Conservation (phyloP, 192 early-diverging fungal genomes). For the Backusella macrospora region DNA sequence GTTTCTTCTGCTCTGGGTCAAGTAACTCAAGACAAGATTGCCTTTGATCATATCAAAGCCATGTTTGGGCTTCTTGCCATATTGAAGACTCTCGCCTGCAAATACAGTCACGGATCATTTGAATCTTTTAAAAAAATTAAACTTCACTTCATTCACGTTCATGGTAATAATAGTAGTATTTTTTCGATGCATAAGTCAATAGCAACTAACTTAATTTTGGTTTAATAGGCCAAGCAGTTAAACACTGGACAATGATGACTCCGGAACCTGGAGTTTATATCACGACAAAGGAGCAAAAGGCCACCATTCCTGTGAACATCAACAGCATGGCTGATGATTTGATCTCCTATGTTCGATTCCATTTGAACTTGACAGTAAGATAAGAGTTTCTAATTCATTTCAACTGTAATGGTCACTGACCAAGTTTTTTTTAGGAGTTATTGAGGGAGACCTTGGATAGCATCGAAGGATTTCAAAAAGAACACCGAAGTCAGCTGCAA, state of each 20-base stretch:
- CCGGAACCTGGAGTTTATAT: not conserved
- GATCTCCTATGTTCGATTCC: conserved; percentile 1
- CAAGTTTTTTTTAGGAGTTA: not conserved
- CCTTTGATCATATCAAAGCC: not conserved
- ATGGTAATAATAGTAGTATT: conserved; percentile 5
- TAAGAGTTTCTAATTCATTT: conserved; percentile 1
- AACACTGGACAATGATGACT: not conserved
- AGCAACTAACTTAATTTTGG: conserved; percentile 4
- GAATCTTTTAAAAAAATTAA: conserved; percentile 5
- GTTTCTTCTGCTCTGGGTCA: conserved; percentile 1
- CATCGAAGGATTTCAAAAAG: not conserved
- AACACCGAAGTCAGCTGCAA: conserved; percentile 3
- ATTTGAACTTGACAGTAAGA: conserved; percentile 1
- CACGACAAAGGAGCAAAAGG: conserved; percentile 3
- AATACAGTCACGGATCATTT: conserved; percentile 1
- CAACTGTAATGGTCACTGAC: conserved; percentile 4
- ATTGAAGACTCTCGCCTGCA: conserved; percentile 16
- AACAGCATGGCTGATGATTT: conserved; percentile 4
- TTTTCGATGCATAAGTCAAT: conserved; percentile 1
- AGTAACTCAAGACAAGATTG: not conserved
- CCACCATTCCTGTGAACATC: conserved; percentile 1
- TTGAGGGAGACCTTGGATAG: conserved; percentile 3
- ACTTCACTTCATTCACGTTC: not conserved
- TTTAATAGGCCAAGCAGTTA: not conserved
- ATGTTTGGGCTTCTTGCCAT: not conserved